Base-by-base conservation (phyloP, 768 basidiomycete genomes). In the Rhizopogon vinicolor region DNA sequence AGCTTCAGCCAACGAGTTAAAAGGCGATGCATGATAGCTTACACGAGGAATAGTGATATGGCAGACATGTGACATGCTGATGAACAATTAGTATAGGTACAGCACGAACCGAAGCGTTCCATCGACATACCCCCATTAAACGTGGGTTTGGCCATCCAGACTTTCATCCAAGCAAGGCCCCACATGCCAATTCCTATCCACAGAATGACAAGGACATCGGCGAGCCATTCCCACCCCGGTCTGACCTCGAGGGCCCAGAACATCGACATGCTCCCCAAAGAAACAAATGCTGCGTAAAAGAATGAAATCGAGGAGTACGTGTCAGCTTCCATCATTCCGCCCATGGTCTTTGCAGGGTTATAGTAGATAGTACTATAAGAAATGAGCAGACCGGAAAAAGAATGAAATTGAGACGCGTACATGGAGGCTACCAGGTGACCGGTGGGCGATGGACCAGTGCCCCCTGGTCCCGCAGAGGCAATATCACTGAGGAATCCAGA, bases 361-460 rank as follows among this genome's bases (percentile, higher is more conserved):
- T 85, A 98, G 70, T 98, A 94, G 0, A 91, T 89, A 5, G 83
- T 83, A 56, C 90, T 87, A 61, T 35, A 37, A 45, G 54, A 31
- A 51, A 37, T 41, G 50, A 46, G 37, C 22, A 50, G 35, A 42
- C 3, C 13, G 46, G 9, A 41, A 41, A 18, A 43, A 22, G 42
- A 10, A 12, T 40, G 8, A 41, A 25, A 59, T 18, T 14, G 29
- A 41, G 33, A 28, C n/a, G 74, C 88, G 65, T 68, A 94, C 93
- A 97, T 81, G 2, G 94, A 94, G 8, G 94, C 92, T 8, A 96
- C 87, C 86, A 96, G 86, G 72, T 97, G 94, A 1, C 86, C 92
- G 57, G 87, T 87, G 9, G 87, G 85, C 13, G 86, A 84, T 2
- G 90, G 89, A n/a, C 70, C 68, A 16, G 70, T 69, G 5, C 63